phyloP scores from a whole-genome alignment of 305 asterid species.

The Fraxinus baroniana region DNA sequence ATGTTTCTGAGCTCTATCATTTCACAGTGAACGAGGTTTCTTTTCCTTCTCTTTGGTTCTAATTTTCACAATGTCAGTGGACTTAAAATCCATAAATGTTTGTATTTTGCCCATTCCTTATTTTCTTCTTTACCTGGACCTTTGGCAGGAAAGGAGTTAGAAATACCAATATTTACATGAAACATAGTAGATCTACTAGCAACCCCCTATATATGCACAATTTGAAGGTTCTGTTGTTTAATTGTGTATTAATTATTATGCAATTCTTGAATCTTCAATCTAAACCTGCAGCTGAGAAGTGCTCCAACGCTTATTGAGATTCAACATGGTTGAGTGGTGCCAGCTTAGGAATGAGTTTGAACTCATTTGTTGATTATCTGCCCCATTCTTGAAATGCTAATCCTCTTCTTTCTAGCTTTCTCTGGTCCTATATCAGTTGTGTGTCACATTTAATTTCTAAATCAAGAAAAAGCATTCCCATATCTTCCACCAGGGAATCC shows the following conservation, averaged over 20 bases:
- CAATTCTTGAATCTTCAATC: not conserved
- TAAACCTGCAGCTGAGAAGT: not conserved
- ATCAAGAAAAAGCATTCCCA: not conserved
- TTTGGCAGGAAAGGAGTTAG: not conserved
- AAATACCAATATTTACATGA: not conserved
- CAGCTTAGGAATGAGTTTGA: not conserved
- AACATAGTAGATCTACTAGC: not conserved
- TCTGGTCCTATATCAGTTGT: not conserved
- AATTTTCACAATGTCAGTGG: not conserved
- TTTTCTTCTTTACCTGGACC: not conserved
- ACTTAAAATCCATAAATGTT: not conserved
- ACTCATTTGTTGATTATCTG: not conserved
- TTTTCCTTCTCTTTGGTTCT: not conserved
- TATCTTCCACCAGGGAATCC: not conserved
- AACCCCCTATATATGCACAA: not conserved
- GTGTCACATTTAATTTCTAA: not conserved
- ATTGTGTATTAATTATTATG: not conserved
- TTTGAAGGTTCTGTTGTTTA: not conserved
- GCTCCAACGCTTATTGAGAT: not conserved
- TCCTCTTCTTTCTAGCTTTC: not conserved
- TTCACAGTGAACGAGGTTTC: not conserved
- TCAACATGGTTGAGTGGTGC: not conserved
- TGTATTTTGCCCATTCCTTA: not conserved
- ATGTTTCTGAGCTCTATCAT: not conserved
- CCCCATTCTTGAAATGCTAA: not conserved